A percentile compares a stretch with the other conserved stretches of the same genome.
Conservation (phyloP, 495 filamentous ascomycete genomes). For the Pyronema domesticum region DNA sequence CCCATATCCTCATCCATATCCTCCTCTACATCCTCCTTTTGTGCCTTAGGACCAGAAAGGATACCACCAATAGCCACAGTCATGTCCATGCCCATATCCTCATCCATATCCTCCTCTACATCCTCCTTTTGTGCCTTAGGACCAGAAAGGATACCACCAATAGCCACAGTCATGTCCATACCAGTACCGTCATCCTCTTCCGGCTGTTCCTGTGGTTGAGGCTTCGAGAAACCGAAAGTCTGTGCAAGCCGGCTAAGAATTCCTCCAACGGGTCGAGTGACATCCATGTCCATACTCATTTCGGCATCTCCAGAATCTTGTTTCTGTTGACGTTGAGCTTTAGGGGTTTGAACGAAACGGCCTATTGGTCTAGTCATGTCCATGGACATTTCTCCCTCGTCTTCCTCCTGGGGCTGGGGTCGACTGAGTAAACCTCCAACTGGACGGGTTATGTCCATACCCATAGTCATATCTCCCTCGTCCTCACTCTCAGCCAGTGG, state of each 20-base stretch:
- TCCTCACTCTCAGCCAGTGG: too few relatives aligned
- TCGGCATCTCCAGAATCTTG: constrained; percentile 34
- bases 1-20: constrained; percentile 49
- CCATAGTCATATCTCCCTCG: constrained; percentile 36
- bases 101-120: constrained; percentile 31
- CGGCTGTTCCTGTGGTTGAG: constrained; percentile 33
- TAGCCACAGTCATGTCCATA: constrained; percentile 30
- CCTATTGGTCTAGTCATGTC: not conserved
- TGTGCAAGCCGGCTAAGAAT: constrained; percentile 36
- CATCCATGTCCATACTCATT: constrained; percentile 49
- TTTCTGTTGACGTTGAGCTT: constrained; percentile 1
- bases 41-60: constrained; percentile 27
- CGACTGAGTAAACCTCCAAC: constrained; percentile 57
- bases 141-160: constrained; percentile 20
- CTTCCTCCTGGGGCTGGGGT: too few relatives aligned
- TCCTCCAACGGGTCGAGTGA: constrained; percentile 63
- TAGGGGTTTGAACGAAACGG: too few relatives aligned
- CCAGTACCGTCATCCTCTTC: too few relatives aligned
- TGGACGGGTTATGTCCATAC: constrained; percentile 70
- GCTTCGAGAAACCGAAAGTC: too few relatives aligned
- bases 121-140: constrained; percentile 27
- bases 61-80: constrained; percentile 67
- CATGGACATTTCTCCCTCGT: not conserved
- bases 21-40: constrained; percentile 2
- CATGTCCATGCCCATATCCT: constrained; percentile 45